Conservation (phyloP, 176 grass and related monocot genomes). For the Lolium rigidum region DNA sequence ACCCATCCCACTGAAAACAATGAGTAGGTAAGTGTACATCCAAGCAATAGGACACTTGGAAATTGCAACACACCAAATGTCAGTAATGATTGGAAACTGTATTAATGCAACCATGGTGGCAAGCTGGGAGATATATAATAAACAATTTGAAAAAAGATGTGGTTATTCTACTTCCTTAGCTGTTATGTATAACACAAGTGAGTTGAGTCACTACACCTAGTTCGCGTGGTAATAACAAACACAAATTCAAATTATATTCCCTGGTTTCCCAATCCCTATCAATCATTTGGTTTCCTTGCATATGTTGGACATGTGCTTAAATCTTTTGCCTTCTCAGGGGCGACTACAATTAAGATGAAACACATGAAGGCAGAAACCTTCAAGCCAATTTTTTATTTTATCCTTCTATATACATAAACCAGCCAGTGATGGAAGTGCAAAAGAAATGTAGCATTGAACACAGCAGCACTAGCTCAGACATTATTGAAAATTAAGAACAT, state of each 20-base stretch:
- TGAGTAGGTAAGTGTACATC: conserved; percentile 32
- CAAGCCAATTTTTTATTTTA: not conserved
- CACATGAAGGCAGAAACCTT: not conserved
- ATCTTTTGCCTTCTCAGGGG: not conserved
- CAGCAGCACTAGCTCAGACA: not conserved
- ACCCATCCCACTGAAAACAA: conserved; percentile 87
- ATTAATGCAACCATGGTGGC: not conserved
- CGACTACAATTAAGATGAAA: not conserved
- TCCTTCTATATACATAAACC: not conserved
- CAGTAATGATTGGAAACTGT: not conserved
- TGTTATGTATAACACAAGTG: not conserved
- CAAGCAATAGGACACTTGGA: not conserved
- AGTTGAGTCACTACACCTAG: not conserved
- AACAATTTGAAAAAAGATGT: conserved; percentile 16
- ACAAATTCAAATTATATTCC: not conserved
- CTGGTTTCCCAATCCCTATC: not conserved
- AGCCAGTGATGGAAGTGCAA: not conserved
- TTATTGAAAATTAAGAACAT: conserved; percentile 13
- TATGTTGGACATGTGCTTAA: not conserved
- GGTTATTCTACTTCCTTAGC: conserved; percentile 8
- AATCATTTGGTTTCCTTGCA: not conserved
- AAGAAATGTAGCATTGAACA: not conserved
- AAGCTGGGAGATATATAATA: conserved; percentile 2
- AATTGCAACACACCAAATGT: not conserved
- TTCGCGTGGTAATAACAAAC: not conserved